These are phyloP conservation scores for Fistulifera solaris DNA, from an alignment of 108 stramenopile species.

Conservation along the genomic window DNA sequence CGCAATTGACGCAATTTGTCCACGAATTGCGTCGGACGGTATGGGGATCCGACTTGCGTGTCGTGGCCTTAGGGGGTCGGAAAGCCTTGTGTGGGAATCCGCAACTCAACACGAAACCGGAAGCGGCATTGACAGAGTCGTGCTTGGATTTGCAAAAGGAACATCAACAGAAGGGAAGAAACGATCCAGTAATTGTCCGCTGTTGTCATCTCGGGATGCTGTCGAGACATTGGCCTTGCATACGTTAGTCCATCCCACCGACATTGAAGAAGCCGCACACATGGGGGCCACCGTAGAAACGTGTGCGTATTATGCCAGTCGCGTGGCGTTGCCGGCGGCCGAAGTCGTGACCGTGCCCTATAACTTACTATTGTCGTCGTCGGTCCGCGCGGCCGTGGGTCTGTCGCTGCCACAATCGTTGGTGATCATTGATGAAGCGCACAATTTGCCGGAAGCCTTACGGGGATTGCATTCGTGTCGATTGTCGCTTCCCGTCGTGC, in stretches of 20 bases:
- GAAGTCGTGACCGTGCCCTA: constrained; percentile 94
- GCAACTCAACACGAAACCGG: constrained; percentile 35
- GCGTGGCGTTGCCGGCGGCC: constrained; percentile 64
- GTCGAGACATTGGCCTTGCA: constrained; percentile 78
- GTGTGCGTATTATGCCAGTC: constrained; percentile 94
- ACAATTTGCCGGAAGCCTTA: constrained; percentile 90
- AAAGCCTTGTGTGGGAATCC: constrained; percentile 76
- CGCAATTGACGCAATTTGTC: constrained; percentile 95
- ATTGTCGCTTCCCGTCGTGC: constrained; percentile 33
- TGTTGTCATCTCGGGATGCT: constrained; percentile 35
- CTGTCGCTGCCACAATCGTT: constrained; percentile 63
- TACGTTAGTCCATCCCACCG: constrained; percentile 61
- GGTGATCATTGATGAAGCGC: constrained; percentile 95
- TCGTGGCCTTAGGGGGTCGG: constrained; percentile 83
- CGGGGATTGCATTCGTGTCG: constrained; percentile 35
- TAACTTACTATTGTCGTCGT: constrained; percentile 56
- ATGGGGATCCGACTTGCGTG: constrained; percentile 56
- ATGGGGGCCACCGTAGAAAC: constrained; percentile 60
- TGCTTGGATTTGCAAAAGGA: constrained; percentile 89
- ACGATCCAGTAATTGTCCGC: constrained; percentile 50
- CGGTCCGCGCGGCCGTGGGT: constrained; percentile 66
- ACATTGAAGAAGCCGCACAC: constrained; percentile 82
- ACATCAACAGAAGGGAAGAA: too few species aligned
- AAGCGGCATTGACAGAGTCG: constrained; percentile 72
- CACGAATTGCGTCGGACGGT: constrained; percentile 64